Evolutionary conservation across 2,329 filamentous ascomycete genomes (phyloP).

Genomic region (Aspergillus felis): DNA sequence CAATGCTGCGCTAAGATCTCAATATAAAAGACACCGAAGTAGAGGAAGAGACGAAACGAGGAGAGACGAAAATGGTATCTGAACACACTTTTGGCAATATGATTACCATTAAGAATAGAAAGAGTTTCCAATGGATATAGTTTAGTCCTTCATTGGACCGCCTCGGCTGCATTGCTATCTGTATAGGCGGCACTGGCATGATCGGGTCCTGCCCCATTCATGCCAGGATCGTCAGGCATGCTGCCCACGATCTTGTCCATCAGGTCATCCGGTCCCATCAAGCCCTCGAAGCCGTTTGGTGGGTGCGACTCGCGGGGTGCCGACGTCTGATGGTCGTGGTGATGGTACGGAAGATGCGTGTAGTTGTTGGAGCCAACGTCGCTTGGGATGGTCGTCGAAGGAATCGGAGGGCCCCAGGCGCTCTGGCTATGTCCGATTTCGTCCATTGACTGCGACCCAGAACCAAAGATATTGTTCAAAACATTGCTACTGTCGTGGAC

Average conservation of each 20-base stretch:
- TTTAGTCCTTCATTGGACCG: slow-evolving; percentile 19
- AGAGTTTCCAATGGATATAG: slow-evolving; percentile 6
- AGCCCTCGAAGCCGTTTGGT: slow-evolving; percentile 28
- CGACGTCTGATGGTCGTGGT: slow-evolving; percentile 26
- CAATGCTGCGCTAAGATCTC: background rate
- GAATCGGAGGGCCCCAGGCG: slow-evolving; percentile 25
- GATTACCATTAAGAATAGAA: slow-evolving; percentile 27
- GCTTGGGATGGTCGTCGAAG: slow-evolving; percentile 26
- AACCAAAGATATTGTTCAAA: slow-evolving; percentile 30
- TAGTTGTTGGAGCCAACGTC: slow-evolving; percentile 31
- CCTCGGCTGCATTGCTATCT: slow-evolving; percentile 29
- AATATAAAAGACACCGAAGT: slow-evolving; percentile 4
- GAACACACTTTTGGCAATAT: slow-evolving; percentile 8
- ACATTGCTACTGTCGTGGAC: slow-evolving; percentile 32
- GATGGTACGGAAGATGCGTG: slow-evolving; percentile 30
- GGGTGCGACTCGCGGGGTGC: slow-evolving; percentile 33
- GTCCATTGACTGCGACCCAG: slow-evolving; percentile 31
- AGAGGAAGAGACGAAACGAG: slow-evolving; percentile 1
- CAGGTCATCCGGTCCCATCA: slow-evolving; percentile 33
- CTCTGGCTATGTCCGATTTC: slow-evolving; percentile 29
- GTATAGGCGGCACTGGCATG: slow-evolving; percentile 28
- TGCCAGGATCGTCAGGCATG: slow-evolving; percentile 28
- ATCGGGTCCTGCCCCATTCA: slow-evolving; percentile 34
- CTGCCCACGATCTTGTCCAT: slow-evolving; percentile 37
- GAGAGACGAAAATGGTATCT: slow-evolving; percentile 1